phyloP scores from a whole-genome alignment of 2,329 filamentous ascomycete genomes.

The Fusarium albosuccineum region DNA sequence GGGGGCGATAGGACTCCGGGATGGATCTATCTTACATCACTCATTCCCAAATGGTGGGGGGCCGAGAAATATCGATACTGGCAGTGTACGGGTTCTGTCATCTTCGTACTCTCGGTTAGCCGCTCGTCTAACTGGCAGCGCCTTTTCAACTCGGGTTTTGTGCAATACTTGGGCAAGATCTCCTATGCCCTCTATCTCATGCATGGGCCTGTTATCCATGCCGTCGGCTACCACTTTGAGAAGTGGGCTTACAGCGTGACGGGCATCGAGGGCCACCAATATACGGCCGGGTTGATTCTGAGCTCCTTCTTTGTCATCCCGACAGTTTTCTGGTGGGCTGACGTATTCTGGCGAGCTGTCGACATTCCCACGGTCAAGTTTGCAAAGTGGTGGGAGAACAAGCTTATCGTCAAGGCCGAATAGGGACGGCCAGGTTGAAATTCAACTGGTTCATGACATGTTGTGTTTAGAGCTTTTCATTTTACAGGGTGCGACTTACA shows the following conservation, averaged over 20 bases:
- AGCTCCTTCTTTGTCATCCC: slow-evolving; percentile 64
- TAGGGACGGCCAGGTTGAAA: slow-evolving; percentile 20
- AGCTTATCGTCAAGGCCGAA: slow-evolving; percentile 52
- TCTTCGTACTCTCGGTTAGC: slow-evolving; percentile 65
- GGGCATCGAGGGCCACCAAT: slow-evolving; percentile 60
- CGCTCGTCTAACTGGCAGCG: slow-evolving; percentile 61
- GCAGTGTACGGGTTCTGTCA: slow-evolving; percentile 65
- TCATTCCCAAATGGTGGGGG: slow-evolving; percentile 64
- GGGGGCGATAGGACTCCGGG: slow-evolving; percentile 64
- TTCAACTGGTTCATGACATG: slow-evolving; percentile 15
- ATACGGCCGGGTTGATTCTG: slow-evolving; percentile 61
- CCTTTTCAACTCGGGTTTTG: slow-evolving; percentile 62
- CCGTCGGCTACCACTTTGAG: slow-evolving; percentile 65
- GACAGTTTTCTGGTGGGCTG: slow-evolving; percentile 65
- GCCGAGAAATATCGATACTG: slow-evolving; percentile 67
- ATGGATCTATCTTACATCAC: slow-evolving; percentile 61
- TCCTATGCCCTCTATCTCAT: slow-evolving; percentile 73
- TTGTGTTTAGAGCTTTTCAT: slow-evolving; percentile 20
- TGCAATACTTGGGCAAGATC: slow-evolving; percentile 72
- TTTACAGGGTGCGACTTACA: slow-evolving; percentile 7
- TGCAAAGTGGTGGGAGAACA: slow-evolving; percentile 67
- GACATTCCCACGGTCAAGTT: slow-evolving; percentile 69
- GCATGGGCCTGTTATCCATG: slow-evolving; percentile 69
- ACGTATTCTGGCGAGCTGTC: slow-evolving; percentile 68
- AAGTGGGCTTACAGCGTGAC: slow-evolving; percentile 62